Conservation (phyloP, 2,329 filamentous ascomycete species). For the Microdochium bolleyi region DNA sequence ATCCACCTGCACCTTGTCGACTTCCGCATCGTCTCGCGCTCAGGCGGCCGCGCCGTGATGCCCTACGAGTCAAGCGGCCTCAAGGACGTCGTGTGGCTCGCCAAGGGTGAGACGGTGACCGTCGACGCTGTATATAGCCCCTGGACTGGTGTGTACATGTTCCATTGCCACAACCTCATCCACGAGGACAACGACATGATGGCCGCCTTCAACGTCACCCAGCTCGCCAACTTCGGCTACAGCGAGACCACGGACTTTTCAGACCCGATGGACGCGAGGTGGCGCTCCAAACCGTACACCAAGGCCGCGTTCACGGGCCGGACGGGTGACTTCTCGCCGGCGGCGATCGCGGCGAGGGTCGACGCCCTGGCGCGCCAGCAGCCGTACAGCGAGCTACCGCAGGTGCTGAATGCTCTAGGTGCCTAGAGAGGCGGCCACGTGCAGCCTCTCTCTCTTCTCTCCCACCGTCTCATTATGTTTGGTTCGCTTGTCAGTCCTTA, state of each 20-base stretch:
- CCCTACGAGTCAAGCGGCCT: slow-evolving; percentile 46
- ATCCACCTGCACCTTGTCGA: slow-evolving; percentile 53
- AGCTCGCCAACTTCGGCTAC: slow-evolving; percentile 28
- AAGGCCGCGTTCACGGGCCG: slow-evolving; percentile 12
- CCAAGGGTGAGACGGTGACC: slow-evolving; percentile 37
- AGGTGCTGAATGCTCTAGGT: slow-evolving; percentile 19
- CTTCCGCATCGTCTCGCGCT: slow-evolving; percentile 43
- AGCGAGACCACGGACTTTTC: slow-evolving; percentile 23
- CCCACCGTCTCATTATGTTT: too few relatives aligned
- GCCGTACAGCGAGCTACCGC: slow-evolving; percentile 23
- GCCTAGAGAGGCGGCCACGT: too few relatives aligned
- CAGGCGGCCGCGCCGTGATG: slow-evolving; percentile 32
- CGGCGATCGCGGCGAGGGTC: slow-evolving; percentile 18
- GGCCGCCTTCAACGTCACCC: slow-evolving; percentile 35
- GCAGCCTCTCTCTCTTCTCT: too few relatives aligned
- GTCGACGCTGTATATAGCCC: slow-evolving; percentile 44
- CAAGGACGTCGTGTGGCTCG: slow-evolving; percentile 51
- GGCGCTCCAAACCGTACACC: slow-evolving; percentile 21
- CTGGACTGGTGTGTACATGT: slow-evolving; percentile 44
- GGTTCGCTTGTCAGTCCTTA: too few relatives aligned
- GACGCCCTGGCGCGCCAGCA: slow-evolving; percentile 21
- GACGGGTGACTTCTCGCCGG: slow-evolving; percentile 13
- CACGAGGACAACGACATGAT: slow-evolving; percentile 39
- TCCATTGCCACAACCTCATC: slow-evolving; percentile 38
- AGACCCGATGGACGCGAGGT: slow-evolving; percentile 27